Conservation (phyloP, 192 early-diverging fungal species). For the Chytriomyces sp. region DNA sequence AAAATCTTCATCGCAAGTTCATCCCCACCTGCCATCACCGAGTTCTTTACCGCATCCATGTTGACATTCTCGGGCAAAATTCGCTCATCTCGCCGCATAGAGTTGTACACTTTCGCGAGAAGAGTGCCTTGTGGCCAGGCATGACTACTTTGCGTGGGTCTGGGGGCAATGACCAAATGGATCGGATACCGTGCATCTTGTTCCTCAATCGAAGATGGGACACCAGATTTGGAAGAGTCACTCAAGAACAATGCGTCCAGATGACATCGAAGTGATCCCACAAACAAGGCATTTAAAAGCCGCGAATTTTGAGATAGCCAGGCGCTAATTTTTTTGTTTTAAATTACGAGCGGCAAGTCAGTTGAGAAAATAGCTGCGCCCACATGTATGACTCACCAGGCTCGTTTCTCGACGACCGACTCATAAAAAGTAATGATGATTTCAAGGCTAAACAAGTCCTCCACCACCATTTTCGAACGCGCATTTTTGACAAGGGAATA, state of each 20-base stretch:
- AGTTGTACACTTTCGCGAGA: too few species aligned
- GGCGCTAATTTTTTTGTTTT: background rate
- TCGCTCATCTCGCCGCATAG: too few species aligned
- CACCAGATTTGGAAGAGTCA: too few species aligned
- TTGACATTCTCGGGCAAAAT: too few species aligned
- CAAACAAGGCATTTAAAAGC: background rate
- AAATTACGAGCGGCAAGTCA: background rate
- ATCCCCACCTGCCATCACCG: too few species aligned
- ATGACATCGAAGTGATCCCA: background rate
- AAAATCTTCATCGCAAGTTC: too few species aligned
- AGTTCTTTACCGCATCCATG: too few species aligned
- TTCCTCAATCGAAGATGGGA: too few species aligned
- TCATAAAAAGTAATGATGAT: background rate
- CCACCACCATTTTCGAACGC: background rate
- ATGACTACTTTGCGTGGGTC: too few species aligned
- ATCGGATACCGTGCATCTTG: too few species aligned
- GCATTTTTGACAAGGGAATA: slow-evolving; percentile 10
- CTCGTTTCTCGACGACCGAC: background rate
- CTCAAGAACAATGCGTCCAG: background rate
- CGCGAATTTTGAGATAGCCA: background rate
- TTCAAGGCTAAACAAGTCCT: background rate
- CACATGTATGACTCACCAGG: background rate
- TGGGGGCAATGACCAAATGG: too few species aligned
- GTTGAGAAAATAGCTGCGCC: background rate
- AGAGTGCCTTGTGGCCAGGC: too few species aligned